Conservation (phyloP, 805 yeast genomes). For the Maudiozyma barnettii region DNA sequence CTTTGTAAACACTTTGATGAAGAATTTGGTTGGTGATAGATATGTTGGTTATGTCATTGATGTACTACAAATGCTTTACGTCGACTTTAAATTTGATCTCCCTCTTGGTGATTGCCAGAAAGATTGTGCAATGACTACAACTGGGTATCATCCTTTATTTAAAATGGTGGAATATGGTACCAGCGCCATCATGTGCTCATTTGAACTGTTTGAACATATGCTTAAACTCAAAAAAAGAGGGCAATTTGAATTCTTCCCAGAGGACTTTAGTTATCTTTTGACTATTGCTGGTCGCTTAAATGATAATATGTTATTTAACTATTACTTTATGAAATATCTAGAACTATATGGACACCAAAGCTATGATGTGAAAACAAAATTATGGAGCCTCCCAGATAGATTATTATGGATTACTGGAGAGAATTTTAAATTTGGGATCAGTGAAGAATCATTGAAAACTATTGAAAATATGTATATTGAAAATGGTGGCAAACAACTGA, state of each 20-base stretch:
- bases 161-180: background rate
- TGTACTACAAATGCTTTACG: background rate
- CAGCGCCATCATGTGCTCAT: background rate
- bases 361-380: background rate
- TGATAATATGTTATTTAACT: background rate
- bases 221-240: background rate
- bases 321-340: background rate
- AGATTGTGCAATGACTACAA: background rate
- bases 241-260: background rate
- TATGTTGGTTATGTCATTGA: background rate
- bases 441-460: background rate
- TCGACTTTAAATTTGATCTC: background rate
- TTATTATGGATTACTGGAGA: background rate
- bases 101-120: slow-evolving; percentile 2
- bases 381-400: background rate
- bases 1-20: background rate
- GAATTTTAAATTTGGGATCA: background rate
- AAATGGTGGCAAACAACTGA: background rate
- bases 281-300: background rate
- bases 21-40: background rate
- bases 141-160: slow-evolving; percentile 2
- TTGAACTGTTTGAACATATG: background rate
- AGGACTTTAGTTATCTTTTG: slow-evolving; percentile 1
- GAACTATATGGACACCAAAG: background rate
- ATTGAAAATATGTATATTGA: background rate